These are phyloP conservation scores for Lithocarpus polystachyus DNA, from an alignment of 306 rosid species.

Conservation along the genomic window DNA sequence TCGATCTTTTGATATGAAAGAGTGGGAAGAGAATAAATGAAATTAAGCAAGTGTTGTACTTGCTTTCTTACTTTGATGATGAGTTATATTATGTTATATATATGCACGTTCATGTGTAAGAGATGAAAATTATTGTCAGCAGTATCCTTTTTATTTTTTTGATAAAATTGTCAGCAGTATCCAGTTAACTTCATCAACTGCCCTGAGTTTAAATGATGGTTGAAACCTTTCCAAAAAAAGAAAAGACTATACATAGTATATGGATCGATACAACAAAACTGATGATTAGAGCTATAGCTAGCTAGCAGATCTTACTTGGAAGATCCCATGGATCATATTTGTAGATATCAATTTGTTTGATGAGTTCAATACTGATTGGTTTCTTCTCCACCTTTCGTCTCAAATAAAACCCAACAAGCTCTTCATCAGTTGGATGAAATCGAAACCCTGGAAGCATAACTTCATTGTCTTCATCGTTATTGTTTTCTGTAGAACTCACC, in stretches of 20 bases:
- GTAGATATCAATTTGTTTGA: conserved; percentile 89
- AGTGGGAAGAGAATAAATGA: no score
- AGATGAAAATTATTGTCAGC: no score
- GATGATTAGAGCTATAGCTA: not conserved
- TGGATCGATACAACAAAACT: not conserved
- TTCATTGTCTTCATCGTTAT: conserved; percentile 39
- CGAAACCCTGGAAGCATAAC: conserved; percentile 82
- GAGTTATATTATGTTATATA: no score
- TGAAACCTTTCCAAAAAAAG: no score
- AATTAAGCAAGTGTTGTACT: no score
- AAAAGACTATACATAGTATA: not conserved
- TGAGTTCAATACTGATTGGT: conserved; percentile 60
- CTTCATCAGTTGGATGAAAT: conserved; percentile 93
- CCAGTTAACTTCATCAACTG: no score
- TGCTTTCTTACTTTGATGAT: no score
- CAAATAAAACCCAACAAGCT: conserved; percentile 86
- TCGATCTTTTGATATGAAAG: no score
- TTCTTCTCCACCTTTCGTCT: conserved; percentile 66
- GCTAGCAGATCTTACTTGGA: conserved; percentile 59
- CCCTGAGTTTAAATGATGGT: no score
- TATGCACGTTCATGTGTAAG: no score
- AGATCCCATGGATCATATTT: conserved; percentile 98
- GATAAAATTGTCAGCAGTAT: no score
- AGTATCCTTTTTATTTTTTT: no score
- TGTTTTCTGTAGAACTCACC: not conserved